These are phyloP conservation scores for Agaricus blazei DNA, from an alignment of 768 basidiomycete species.

Conservation along the genomic window DNA sequence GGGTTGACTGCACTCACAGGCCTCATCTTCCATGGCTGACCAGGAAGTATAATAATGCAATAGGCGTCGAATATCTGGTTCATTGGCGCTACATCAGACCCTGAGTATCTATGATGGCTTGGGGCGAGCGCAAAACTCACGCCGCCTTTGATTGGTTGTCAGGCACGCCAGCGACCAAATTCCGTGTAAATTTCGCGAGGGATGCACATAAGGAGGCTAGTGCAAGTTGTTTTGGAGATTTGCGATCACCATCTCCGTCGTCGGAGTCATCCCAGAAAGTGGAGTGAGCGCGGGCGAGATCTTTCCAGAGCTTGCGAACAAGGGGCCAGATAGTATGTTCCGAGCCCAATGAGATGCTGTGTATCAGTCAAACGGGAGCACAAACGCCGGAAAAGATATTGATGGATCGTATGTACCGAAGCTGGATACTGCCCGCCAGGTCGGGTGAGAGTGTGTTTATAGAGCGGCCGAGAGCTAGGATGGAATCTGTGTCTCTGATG, in stretches of 20 bases:
- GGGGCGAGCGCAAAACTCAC: slow-evolving; percentile 40
- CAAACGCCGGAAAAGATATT: neutral
- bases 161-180: slow-evolving; percentile 72
- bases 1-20: slow-evolving; percentile 33
- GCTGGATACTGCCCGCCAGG: slow-evolving; percentile 41
- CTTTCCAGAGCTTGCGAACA: slow-evolving; percentile 53
- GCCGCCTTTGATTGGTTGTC: slow-evolving; percentile 68
- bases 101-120: slow-evolving; percentile 5
- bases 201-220: slow-evolving; percentile 39
- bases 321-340: slow-evolving; percentile 50
- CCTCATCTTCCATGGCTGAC: slow-evolving; percentile 55
- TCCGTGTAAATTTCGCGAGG: slow-evolving; percentile 76
- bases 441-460: slow-evolving; percentile 48
- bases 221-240: slow-evolving; percentile 24
- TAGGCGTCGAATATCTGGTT: slow-evolving; percentile 62
- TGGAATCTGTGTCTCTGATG: slow-evolving; percentile 27
- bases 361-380: neutral
- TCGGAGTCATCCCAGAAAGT: slow-evolving; percentile 49
- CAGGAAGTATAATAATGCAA: slow-evolving; percentile 77
- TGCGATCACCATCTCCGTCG: slow-evolving; percentile 24
- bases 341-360: slow-evolving; percentile 28
- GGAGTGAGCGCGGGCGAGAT: slow-evolving; percentile 40
- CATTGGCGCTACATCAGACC: slow-evolving; percentile 49
- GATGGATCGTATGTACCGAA: slow-evolving; percentile 25
- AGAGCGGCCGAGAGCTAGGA: slow-evolving; percentile 25